A percentile compares a stretch with the other conserved stretches of the same genome.
These are phyloP conservation scores for Zopfochytrium polystomum DNA, from an alignment of 371 early-diverging fungal species.

Conservation along the genomic window DNA sequence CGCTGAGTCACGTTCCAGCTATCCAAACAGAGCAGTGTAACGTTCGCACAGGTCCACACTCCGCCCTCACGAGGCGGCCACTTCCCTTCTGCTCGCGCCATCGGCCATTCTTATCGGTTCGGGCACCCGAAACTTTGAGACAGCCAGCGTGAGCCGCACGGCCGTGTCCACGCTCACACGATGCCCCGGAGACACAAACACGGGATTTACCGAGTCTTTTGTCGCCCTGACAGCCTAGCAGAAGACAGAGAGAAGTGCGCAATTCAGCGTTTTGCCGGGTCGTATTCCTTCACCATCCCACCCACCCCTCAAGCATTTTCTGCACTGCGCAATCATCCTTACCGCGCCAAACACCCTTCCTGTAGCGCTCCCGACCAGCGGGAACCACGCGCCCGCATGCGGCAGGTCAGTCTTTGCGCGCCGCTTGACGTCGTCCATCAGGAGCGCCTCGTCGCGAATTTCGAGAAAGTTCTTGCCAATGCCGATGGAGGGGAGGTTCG, in stretches of 20 bases:
- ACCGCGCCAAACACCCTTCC: constrained; percentile 60
- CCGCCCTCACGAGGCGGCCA: too few species aligned
- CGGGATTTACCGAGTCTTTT: constrained; percentile 62
- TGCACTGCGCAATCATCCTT: constrained; percentile 5
- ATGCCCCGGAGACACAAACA: constrained; percentile 84
- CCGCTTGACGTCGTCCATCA: constrained; percentile 37
- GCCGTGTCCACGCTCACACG: constrained; percentile 66
- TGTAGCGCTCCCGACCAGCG: constrained; percentile 45
- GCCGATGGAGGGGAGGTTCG: constrained; percentile 47
- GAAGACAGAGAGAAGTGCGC: too few species aligned
- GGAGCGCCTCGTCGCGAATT: constrained; percentile 51
- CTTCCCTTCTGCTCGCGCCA: too few species aligned
- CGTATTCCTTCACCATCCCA: too few species aligned
- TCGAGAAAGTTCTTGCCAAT: constrained; percentile 84
- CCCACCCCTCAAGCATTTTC: neutral
- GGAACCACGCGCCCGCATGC: constrained; percentile 38
- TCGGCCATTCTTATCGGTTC: constrained; percentile 91
- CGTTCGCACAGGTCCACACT: too few species aligned
- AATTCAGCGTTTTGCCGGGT: too few species aligned
- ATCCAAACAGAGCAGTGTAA: too few species aligned
- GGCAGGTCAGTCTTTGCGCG: constrained; percentile 27
- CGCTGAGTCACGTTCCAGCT: too few species aligned
- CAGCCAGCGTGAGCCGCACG: constrained; percentile 57
- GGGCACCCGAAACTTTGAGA: constrained; percentile 71
- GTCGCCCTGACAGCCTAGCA: constrained; percentile 52